phyloP scores from a whole-genome alignment of 176 grass and related monocot genomes.

The Avena eriantha region DNA sequence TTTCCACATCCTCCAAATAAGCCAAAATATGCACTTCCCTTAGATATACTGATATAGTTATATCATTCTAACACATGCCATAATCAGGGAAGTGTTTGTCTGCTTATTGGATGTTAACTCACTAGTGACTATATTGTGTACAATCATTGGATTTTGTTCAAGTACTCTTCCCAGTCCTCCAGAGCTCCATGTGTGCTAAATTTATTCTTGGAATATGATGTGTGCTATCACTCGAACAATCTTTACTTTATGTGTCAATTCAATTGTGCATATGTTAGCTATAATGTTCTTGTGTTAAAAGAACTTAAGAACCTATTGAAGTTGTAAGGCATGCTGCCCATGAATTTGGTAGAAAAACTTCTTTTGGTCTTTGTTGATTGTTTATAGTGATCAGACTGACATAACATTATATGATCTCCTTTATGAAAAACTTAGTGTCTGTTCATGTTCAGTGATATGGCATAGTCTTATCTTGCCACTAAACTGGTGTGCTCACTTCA shows the following conservation, averaged over 20 bases:
- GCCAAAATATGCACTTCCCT: constrained; percentile 1
- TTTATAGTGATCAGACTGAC: not conserved
- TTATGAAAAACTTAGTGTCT: constrained; percentile 24
- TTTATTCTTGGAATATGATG: constrained; percentile 24
- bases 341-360: not conserved
- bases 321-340: not conserved
- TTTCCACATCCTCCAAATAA: constrained; percentile 31
- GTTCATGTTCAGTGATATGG: constrained; percentile 26
- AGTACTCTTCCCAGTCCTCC: not conserved
- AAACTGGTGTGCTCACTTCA: constrained; percentile 38
- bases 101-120: constrained; percentile 30
- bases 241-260: not conserved
- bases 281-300: not conserved
- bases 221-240: not conserved
- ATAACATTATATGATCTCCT: constrained; percentile 28
- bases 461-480: not conserved
- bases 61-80: constrained; percentile 11
- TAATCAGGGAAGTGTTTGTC: not conserved
- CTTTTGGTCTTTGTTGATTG: not conserved
- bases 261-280: constrained; percentile 12
- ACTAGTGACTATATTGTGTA: not conserved
- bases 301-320: constrained; percentile 4
- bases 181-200: constrained; percentile 11
- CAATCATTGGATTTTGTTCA: constrained; percentile 10
- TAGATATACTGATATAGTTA: not conserved